Percentiles rank a stretch among this genome's conserved stretches.
phyloP scores from a whole-genome alignment of 768 basidiomycete genomes.

The Rhodotorula kratochvilovae region DNA sequence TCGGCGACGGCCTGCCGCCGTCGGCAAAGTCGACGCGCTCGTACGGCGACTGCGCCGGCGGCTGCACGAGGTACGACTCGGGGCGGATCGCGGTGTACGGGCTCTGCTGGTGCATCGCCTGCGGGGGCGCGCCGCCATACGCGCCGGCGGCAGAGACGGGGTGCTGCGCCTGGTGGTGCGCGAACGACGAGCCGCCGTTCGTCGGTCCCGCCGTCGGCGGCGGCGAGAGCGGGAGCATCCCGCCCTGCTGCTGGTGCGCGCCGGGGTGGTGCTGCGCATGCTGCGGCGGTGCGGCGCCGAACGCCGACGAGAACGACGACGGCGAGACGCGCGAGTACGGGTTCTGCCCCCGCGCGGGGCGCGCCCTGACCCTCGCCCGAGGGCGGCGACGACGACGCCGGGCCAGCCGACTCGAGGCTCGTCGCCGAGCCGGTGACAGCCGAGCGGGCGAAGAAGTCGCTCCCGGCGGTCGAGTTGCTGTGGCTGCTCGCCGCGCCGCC shows the following conservation, averaged over 20 bases:
- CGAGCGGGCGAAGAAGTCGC: slow-evolving; percentile 23
- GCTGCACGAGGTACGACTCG: slow-evolving; percentile 31
- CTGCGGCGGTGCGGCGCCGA: neutral
- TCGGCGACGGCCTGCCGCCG: slow-evolving; percentile 17
- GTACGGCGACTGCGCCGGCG: slow-evolving; percentile 26
- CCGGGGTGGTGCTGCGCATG: too few species aligned
- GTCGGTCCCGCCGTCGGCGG: slow-evolving; percentile 24
- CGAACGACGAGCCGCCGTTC: slow-evolving; percentile 6
- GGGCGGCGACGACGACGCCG: neutral
- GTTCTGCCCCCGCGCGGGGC: neutral
- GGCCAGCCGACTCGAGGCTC: neutral
- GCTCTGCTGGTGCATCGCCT: neutral
- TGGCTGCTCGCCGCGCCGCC: neutral
- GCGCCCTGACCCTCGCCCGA: neutral
- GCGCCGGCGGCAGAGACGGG: too few species aligned
- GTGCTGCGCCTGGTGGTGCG: slow-evolving; percentile 6
- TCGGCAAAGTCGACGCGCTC: slow-evolving; percentile 37
- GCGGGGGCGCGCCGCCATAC: neutral
- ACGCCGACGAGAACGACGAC: slow-evolving; percentile 17
- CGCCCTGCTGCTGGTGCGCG: neutral
- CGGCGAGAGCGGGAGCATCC: slow-evolving; percentile 28
- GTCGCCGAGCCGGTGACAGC: neutral
- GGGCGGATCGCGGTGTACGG: slow-evolving; percentile 32
- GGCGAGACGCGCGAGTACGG: slow-evolving; percentile 29
- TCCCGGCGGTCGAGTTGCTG: slow-evolving; percentile 3